phyloP scores from a whole-genome alignment of 192 early-diverging fungal genomes.

The Mortierella claussenii region DNA sequence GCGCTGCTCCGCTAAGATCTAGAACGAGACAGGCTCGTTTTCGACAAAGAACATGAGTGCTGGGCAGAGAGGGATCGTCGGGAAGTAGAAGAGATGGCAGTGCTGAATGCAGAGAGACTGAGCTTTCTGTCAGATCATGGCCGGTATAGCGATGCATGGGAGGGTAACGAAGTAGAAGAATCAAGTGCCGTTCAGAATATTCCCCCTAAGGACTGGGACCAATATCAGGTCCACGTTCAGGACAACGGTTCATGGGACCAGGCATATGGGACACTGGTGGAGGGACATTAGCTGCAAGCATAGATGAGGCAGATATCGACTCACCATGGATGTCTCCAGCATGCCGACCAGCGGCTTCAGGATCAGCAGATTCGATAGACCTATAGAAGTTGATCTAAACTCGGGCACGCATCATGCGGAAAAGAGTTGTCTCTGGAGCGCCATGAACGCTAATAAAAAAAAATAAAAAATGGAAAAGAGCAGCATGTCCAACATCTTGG shows the following conservation, averaged over 20 bases:
- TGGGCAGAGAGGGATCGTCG: conserved; percentile 15
- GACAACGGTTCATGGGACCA: too few species aligned
- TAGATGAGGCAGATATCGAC: too few species aligned
- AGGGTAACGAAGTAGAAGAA: background rate
- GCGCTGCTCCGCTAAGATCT: conserved; percentile 25
- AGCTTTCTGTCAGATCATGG: background rate
- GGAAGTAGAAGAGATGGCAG: background rate
- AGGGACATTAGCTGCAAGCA: background rate
- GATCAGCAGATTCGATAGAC: too few species aligned
- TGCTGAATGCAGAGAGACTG: background rate
- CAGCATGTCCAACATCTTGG: too few species aligned
- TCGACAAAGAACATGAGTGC: conserved; percentile 14
- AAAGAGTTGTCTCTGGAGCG: too few species aligned
- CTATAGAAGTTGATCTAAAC: too few species aligned
- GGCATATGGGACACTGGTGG: background rate
- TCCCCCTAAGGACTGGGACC: background rate
- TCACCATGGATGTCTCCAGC: too few species aligned
- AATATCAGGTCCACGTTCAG: background rate
- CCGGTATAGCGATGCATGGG: background rate
- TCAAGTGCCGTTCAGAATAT: background rate
- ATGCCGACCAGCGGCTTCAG: too few species aligned
- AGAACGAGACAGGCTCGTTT: conserved; percentile 4
- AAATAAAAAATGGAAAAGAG: too few species aligned
- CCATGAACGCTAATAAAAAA: too few species aligned
- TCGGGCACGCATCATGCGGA: too few species aligned